These are phyloP conservation scores for Dioszegia aurantiaca DNA, from an alignment of 768 basidiomycete species.

Conservation along the genomic window DNA sequence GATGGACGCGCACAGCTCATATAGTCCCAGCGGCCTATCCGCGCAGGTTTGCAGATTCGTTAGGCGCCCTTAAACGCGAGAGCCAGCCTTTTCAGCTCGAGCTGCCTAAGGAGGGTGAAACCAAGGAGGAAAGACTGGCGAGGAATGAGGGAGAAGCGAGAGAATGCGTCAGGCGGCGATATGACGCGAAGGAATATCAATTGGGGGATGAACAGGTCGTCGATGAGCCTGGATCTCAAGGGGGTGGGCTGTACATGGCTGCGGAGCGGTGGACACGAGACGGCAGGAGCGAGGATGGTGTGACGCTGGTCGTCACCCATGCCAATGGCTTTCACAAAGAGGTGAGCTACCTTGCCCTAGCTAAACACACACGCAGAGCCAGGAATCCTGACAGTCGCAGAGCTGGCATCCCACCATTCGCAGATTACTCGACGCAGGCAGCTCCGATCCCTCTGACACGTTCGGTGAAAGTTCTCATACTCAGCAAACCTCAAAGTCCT, in stretches of 20 bases:
- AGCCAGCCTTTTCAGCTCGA: constrained; percentile 17
- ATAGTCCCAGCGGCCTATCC: constrained; percentile 31
- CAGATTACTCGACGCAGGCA: constrained; percentile 56
- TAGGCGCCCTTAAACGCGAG: constrained; percentile 15
- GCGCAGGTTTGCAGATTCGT: constrained; percentile 2
- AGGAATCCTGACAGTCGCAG: constrained; percentile 53
- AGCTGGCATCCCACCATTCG: constrained; percentile 73
- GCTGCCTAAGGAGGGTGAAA: constrained; percentile 14
- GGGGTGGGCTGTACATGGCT: constrained; percentile 20
- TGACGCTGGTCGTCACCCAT: constrained; percentile 75
- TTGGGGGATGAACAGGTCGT: neutral
- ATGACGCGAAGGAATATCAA: constrained; percentile 3
- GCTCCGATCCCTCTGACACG: constrained; percentile 18
- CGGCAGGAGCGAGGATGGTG: constrained; percentile 51
- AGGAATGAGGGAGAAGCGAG: constrained; percentile 16
- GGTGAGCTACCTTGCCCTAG: constrained; percentile 56
- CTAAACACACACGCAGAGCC: neutral
- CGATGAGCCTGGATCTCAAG: neutral
- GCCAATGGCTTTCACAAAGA: constrained; percentile 88
- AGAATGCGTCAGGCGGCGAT: constrained; percentile 6
- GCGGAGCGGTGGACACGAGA: constrained; percentile 26
- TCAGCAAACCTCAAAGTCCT: neutral
- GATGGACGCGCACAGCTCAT: constrained; percentile 13
- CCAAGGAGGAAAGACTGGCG: constrained; percentile 19
- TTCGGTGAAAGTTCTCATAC: constrained; percentile 16